Evolutionary conservation across 805 yeast genomes (phyloP).

Genomic region (Grigorovia yakushimaensis): DNA sequence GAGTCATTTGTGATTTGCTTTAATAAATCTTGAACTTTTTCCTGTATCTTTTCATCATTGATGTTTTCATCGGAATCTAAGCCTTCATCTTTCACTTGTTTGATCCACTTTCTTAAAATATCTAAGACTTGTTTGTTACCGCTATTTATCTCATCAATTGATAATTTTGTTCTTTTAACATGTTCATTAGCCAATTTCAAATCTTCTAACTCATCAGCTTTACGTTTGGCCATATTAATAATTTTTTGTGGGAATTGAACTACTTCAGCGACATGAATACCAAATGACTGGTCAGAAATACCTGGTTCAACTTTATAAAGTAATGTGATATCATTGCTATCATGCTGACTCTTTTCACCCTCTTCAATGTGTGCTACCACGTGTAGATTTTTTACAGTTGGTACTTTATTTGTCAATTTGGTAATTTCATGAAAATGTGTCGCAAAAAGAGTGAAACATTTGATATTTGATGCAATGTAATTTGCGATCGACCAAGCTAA

Average conservation of each 20-base stretch:
- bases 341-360: conserved; percentile 20
- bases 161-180: conserved; percentile 41
- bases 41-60: conserved; percentile 29
- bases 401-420: conserved; percentile 51
- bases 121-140: conserved; percentile 43
- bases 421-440: conserved; percentile 97
- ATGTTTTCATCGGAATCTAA: conserved; percentile 15
- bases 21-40: conserved; percentile 17
- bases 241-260: conserved; percentile 89
- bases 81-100: conserved; percentile 29
- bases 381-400: conserved; percentile 70
- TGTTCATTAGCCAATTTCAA: conserved; percentile 34
- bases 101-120: conserved; percentile 47
- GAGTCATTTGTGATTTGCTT: conserved; percentile 10
- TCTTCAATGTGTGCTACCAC: conserved; percentile 85
- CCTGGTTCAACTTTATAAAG: conserved; percentile 94
- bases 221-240: conserved; percentile 89
- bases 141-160: conserved; percentile 37
- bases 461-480: conserved; percentile 58
- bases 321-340: conserved; percentile 64
- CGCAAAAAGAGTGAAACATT: conserved; percentile 82
- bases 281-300: conserved; percentile 91
- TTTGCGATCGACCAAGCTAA: conserved; percentile 95
- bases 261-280: conserved; percentile 94
- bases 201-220: conserved; percentile 78